Evolutionary conservation across 1,139 yeast species (phyloP), one percentile per base, ranked within the genome.

Genomic region (Blastobotrys serpentis): DNA sequence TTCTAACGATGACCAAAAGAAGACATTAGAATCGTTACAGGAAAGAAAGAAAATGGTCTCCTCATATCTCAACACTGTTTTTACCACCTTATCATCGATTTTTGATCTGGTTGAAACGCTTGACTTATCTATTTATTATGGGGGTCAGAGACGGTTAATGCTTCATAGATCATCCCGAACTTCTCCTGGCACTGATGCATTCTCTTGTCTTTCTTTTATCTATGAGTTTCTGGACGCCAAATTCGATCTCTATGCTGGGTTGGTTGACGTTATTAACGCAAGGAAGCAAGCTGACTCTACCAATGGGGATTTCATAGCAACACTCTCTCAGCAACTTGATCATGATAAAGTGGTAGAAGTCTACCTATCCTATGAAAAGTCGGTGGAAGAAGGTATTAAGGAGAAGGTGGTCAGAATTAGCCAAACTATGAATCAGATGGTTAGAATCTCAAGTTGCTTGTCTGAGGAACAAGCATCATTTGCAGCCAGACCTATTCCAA

Each of bases 181-280:
- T 3, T 34, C 54, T 3, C 48, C 54, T 2, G 42, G 53, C 7
- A 45, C 50, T n/a, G 55, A 52, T 22, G 51, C 58, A 26, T 68
- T 76, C 2, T 72, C 77, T 56, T 80, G 80, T 46, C 76, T 82
- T 57, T 84, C 87, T 1, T 73, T 84, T 16, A 76, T 88, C 8
- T 73, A 82, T 32, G 95, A 87, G 47, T 87, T 86, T 62, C 78
- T 84, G 61, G 85, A 84, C 54, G 71, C 78, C 43, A 89, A 88
- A 59, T 96, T 88, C 61, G 74, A 78, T 17, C 66, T 86, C 39
- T 92, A 88, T 64, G 72, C 82, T 5, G 76, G 77, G 23, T 72
- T 87, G 13, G 73, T 86, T 22, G 77, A 85, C 75, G 79, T 84
- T 22, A 75, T 87, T 21, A 36, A 36, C 10, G 47, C 46, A 8